Base-by-base conservation (phyloP, 805 yeast genomes). In the Spencermartinsiella europaea region DNA sequence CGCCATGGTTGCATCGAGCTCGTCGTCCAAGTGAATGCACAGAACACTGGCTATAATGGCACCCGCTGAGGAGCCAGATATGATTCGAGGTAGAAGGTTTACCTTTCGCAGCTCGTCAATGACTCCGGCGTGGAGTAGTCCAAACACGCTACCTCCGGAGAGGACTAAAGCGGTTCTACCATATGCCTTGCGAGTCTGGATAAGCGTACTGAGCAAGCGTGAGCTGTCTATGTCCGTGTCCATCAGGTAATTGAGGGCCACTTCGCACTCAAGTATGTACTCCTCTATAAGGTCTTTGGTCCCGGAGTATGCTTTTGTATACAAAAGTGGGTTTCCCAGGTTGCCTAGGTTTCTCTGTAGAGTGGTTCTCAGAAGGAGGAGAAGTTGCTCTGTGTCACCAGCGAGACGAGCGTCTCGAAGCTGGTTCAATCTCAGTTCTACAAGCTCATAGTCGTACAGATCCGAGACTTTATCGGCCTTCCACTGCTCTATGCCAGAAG, bases 1-100 rank as follows among this genome's bases (percentile, higher is more conserved):
- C 15, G 68, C 73, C 48, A 91, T 67, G 15, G 87, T 62, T 4
- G 66, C 73, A 21, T 60, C 65, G 7, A 67, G 50, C 63, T 90
- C 97, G 27, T 80, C 85, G 48, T 81, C 81, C 7, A 83, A 77
- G 59, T 84, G 87, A 15, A 85, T 82, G 59, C 96, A 88, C 40
- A 93, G 71, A 15, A 93, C 79, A 41, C 95, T 79, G 16, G 98
- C 97, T 40, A 93, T 82, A 44, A 93, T 90, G 1, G 96, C 89
- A 15, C 99, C 99, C 0, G 97, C 95, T 20, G 96, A 87, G 12
- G 95, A 85, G 1, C 99, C 99, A 40, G 95, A 85, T 14, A 93
- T 79, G 33, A 93, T 85, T 41, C 85, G 75, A 0, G 99, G 99
- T 20, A 91, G 68, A 19, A 89, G 69, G 45, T 83, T 81, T 43